Evolutionary conservation across 2,329 filamentous ascomycete species (phyloP).

Genomic region (Fusarium cicatricum): DNA sequence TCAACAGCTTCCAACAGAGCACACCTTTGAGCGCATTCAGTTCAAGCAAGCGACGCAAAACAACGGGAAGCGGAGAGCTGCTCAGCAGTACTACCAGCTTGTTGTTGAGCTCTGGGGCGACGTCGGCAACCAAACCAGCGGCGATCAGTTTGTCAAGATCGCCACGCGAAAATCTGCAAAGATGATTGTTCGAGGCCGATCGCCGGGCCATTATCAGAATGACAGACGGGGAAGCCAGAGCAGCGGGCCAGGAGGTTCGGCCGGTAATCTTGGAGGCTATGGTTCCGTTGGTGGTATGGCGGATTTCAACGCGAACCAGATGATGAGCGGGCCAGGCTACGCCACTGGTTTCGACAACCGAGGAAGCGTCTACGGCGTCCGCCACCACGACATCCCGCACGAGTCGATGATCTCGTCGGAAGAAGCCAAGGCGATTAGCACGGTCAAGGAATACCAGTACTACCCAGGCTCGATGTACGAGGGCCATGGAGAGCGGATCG

Average conservation of each 20-base stretch:
- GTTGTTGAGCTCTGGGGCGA: conserved; percentile 84
- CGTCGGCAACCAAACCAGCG: conserved; percentile 56
- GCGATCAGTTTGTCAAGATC: conserved; percentile 72
- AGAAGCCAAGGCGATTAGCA: conserved; percentile 59
- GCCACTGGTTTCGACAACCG: conserved; percentile 41
- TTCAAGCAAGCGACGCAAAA: conserved; percentile 95
- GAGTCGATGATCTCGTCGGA: conserved; percentile 62
- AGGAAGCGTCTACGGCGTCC: conserved; percentile 51
- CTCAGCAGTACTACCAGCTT: conserved; percentile 93
- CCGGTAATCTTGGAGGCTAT: conserved; percentile 64
- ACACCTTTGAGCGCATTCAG: conserved; percentile 86
- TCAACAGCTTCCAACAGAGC: conserved; percentile 58
- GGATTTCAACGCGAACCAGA: conserved; percentile 43
- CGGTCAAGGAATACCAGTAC: conserved; percentile 63
- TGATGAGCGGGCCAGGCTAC: conserved; percentile 48
- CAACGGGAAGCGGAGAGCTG: conserved; percentile 88
- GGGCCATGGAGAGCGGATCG: conserved; percentile 55
- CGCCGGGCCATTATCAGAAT: conserved; percentile 81
- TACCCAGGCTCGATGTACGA: conserved; percentile 62
- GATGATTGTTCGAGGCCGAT: conserved; percentile 87
- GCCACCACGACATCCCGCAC: conserved; percentile 59
- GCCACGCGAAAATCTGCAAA: conserved; percentile 77
- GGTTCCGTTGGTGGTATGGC: conserved; percentile 37
- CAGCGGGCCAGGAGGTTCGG: conserved; percentile 72
- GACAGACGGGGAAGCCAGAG: conserved; percentile 73